phyloP scores from a whole-genome alignment of 805 yeast genomes.

The Spathaspora sp. region DNA sequence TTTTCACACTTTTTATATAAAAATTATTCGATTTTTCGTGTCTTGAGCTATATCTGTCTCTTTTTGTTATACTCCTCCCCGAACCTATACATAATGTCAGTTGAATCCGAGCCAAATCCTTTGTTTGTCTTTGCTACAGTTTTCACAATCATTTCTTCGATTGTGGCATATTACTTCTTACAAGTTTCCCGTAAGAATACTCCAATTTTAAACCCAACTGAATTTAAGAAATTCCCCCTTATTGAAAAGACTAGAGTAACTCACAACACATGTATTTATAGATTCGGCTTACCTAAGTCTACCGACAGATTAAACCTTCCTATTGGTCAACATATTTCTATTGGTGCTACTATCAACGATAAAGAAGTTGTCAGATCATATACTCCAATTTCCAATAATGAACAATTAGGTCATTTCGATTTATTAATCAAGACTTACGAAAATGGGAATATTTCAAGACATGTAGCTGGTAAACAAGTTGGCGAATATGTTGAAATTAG shows the following conservation, averaged over 20 bases:
- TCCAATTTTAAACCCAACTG: conserved; percentile 59
- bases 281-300: conserved; percentile 76
- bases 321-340: conserved; percentile 89
- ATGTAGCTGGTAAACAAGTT: conserved; percentile 64
- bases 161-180: conserved; percentile 30
- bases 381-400: conserved; percentile 84
- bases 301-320: conserved; percentile 82
- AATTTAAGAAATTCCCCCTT: conserved; percentile 76
- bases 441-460: conserved; percentile 76
- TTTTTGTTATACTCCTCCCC: background rate
- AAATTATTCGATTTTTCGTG: background rate
- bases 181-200: conserved; percentile 29
- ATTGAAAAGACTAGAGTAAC: conserved; percentile 70
- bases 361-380: conserved; percentile 83
- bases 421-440: conserved; percentile 83
- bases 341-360: conserved; percentile 71
- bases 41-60: background rate
- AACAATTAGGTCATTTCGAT: conserved; percentile 78
- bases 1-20: background rate
- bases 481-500: conserved; percentile 78
- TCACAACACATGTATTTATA: conserved; percentile 79
- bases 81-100: background rate
- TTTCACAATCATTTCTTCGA: conserved; percentile 30
- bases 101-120: conserved; percentile 34
- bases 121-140: conserved; percentile 37